These are phyloP conservation scores for Aspergillus sp. DNA, from an alignment of 2,329 filamentous ascomycete species.

Conservation along the genomic window DNA sequence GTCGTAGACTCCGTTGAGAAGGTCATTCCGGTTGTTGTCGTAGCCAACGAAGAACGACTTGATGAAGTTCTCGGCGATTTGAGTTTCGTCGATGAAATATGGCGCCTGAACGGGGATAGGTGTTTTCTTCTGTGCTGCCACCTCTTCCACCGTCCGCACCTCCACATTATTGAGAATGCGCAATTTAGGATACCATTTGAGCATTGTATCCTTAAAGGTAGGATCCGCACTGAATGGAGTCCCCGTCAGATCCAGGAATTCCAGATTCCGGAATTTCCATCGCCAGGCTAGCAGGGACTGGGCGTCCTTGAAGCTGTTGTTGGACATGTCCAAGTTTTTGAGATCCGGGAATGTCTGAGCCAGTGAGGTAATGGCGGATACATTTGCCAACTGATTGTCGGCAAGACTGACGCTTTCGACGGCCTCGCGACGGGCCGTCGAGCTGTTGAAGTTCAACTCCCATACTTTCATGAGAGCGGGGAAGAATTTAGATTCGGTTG, in stretches of 20 bases:
- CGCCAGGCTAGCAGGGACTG: conserved; percentile 72
- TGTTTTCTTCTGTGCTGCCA: conserved; percentile 57
- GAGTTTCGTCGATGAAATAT: conserved; percentile 70
- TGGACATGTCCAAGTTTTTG: conserved; percentile 82
- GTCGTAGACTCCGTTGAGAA: conserved; percentile 72
- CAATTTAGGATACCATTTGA: conserved; percentile 80
- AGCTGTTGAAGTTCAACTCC: conserved; percentile 70
- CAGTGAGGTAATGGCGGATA: conserved; percentile 70
- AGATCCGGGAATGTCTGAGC: conserved; percentile 79
- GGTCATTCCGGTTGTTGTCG: conserved; percentile 65
- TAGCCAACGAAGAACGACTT: conserved; percentile 70
- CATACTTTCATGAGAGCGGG: conserved; percentile 86
- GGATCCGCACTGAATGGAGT: conserved; percentile 69
- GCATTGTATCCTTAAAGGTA: conserved; percentile 64
- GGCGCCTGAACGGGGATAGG: conserved; percentile 63
- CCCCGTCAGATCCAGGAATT: conserved; percentile 74
- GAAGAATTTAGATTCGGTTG: conserved; percentile 81
- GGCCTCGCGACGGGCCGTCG: conserved; percentile 69
- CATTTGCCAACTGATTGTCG: conserved; percentile 72
- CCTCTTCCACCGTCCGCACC: conserved; percentile 70
- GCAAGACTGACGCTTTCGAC: conserved; percentile 80
- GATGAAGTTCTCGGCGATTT: conserved; percentile 73
- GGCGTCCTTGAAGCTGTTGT: conserved; percentile 71
- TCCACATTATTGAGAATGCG: conserved; percentile 71
- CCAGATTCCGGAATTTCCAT: conserved; percentile 71